Base-by-base conservation (phyloP, 352 stramenopile genomes). In the Globisporangium carolinianum region DNA sequence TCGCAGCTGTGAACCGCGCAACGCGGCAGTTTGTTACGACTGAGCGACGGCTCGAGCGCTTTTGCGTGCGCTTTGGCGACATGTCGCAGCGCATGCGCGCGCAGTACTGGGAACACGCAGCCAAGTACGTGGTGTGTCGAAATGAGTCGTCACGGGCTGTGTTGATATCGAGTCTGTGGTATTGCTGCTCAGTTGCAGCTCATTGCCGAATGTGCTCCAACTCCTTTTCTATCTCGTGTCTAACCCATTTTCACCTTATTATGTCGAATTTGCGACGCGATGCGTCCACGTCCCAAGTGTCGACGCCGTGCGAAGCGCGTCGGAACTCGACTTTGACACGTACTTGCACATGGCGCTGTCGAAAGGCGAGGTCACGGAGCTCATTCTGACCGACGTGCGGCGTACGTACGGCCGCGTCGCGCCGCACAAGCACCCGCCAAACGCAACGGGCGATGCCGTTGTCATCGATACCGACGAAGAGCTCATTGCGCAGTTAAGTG, bases 291-390 rank as follows among this genome's bases (percentile, higher is more conserved):
- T 24, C 14, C 12, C 5, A 35, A 62, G 11, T 52, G 61, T 36
- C 72, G 75, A 15, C 61, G 77, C n/a, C n/a, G 57, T 77, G 0
- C 82, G 82, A 7, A 58, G 73, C 3, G 39, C 72, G 8, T 85
- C 80, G 0, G 79, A 92, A 41, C 47, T 86, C 24, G 85, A 94
- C 64, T 94, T 89, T 50, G 79, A 89, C 47, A 92, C 83, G 48
- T 92, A 94, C 51, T 59, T 93, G 59, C 76, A 91, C 32, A 91
- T 93, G 83, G 81, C 79, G 15, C 63, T 89, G 39, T 93, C 83
- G 4, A 95, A 93, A 51, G 78, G 80, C n/a, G 83, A 93, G 37
- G 86, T 71, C 36, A 91, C 81, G 8, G 83, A 95, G 58, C 63
- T 87, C 4, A 95, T 95, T 52, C 65, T 84, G 64, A 92, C 80